Conservation (phyloP, 1,284 basidiomycete genomes). For the Marasmius oreades region DNA sequence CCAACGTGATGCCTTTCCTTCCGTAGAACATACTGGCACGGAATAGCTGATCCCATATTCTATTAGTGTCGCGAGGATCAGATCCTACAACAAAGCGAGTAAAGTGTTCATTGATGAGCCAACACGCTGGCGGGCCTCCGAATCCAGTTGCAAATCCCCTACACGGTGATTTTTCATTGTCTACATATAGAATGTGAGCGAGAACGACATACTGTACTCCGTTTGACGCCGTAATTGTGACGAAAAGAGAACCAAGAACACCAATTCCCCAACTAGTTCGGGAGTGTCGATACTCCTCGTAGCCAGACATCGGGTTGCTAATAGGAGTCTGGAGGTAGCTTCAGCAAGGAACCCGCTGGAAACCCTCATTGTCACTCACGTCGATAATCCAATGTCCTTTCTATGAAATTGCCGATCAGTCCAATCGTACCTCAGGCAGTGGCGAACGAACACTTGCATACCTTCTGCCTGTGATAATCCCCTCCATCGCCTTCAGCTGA, state of each 20-base stretch:
- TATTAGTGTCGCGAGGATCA: constrained; percentile 40
- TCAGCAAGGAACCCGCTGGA: neutral
- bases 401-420: neutral
- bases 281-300: constrained; percentile 40
- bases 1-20: constrained; percentile 45
- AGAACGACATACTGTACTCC: constrained; percentile 24
- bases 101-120: constrained; percentile 50
- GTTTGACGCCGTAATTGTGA: constrained; percentile 43
- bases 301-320: constrained; percentile 35
- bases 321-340: constrained; percentile 21
- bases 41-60: constrained; percentile 41
- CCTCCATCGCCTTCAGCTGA: constrained; percentile 34
- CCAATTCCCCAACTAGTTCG: constrained; percentile 41
- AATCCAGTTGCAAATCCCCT: constrained; percentile 46
- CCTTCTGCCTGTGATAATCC: constrained; percentile 40
- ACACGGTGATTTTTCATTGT: neutral
- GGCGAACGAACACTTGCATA: neutral
- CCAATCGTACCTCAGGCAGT: neutral
- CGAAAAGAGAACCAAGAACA: constrained; percentile 43
- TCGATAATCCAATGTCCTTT: constrained; percentile 21
- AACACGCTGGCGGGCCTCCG: constrained; percentile 50
- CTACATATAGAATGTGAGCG: neutral
- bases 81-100: constrained; percentile 45
- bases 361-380: constrained; percentile 18
- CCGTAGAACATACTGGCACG: constrained; percentile 48